These are phyloP conservation scores for Elongisporangium prolatum DNA, from an alignment of 352 stramenopile species.

Conservation along the genomic window DNA sequence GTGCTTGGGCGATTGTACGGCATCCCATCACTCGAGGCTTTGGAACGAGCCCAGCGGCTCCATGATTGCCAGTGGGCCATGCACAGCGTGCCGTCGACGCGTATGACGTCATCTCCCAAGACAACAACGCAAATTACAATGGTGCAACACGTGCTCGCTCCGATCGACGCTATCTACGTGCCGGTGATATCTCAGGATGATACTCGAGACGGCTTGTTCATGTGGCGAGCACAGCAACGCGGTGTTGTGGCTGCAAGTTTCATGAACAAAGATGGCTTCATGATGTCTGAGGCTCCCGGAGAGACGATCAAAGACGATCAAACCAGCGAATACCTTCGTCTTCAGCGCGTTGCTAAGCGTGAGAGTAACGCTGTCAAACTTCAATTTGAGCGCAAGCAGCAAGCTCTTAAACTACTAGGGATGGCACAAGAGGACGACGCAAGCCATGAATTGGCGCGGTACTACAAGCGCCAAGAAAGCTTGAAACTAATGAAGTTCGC, in stretches of 20 bases:
- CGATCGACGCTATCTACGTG: conserved; percentile 63
- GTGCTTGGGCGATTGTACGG: conserved; percentile 73
- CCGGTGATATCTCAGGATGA: conserved; percentile 45
- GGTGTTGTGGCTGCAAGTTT: conserved; percentile 44
- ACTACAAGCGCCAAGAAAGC: background rate
- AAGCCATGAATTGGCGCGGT: background rate
- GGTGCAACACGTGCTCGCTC: conserved; percentile 38
- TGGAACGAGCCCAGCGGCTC: conserved; percentile 56
- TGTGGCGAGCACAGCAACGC: conserved; percentile 44
- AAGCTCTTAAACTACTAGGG: conserved; percentile 7
- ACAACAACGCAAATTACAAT: conserved; percentile 35
- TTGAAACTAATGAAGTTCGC: background rate
- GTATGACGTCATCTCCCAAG: conserved; percentile 46
- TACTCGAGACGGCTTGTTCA: conserved; percentile 21
- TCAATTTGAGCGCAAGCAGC: conserved; percentile 17
- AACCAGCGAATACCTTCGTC: conserved; percentile 16
- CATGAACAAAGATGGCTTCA: conserved; percentile 46
- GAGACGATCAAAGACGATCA: conserved; percentile 16
- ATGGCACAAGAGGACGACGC: conserved; percentile 27
- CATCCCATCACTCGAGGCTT: conserved; percentile 40
- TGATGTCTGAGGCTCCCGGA: conserved; percentile 38
- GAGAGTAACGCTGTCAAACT: conserved; percentile 36
- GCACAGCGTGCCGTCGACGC: conserved; percentile 20
- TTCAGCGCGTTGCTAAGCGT: conserved; percentile 38
- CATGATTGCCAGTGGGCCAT: conserved; percentile 60